Conservation (phyloP, 495 filamentous ascomycete species). For the Penicillium paxilli region DNA sequence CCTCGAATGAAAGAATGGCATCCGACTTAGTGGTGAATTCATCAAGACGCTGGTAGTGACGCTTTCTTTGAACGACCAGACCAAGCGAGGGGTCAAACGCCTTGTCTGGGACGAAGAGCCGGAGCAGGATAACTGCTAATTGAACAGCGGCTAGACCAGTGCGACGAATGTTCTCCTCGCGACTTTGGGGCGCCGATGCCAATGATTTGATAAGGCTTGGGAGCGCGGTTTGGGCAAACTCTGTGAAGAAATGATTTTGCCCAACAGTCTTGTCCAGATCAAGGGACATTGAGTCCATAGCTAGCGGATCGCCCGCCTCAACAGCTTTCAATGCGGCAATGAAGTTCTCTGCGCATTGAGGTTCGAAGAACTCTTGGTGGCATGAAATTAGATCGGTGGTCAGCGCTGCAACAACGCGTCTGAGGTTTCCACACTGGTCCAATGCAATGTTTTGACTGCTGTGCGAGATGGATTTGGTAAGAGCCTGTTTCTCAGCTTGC, state of each 20-base stretch:
- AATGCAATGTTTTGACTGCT: constrained; percentile 47
- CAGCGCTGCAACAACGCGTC: constrained; percentile 46
- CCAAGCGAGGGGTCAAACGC: constrained; percentile 83
- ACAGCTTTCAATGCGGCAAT: constrained; percentile 24
- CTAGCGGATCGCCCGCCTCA: constrained; percentile 11
- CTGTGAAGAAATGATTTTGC: constrained; percentile 36
- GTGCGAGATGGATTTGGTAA: constrained; percentile 54
- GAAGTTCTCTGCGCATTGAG: constrained; percentile 28
- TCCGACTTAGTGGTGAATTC: constrained; percentile 57
- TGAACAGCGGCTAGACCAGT: constrained; percentile 38
- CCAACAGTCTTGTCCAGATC: constrained; percentile 24
- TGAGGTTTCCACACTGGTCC: constrained; percentile 47
- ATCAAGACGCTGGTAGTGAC: constrained; percentile 56
- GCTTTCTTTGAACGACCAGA: constrained; percentile 67
- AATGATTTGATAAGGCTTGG: constrained; percentile 35
- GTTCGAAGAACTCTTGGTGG: constrained; percentile 41
- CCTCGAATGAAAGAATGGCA: constrained; percentile 64
- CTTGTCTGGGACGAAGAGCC: constrained; percentile 82
- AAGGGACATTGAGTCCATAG: constrained; percentile 17
- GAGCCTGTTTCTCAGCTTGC: constrained; percentile 61
- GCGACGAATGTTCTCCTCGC: constrained; percentile 17
- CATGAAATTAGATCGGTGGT: constrained; percentile 47
- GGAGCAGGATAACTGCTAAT: constrained; percentile 51
- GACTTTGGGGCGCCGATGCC: constrained; percentile 2
- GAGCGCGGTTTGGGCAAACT: constrained; percentile 31